phyloP scores from a whole-genome alignment of 1,284 basidiomycete species.

The Agaricales sp. region DNA sequence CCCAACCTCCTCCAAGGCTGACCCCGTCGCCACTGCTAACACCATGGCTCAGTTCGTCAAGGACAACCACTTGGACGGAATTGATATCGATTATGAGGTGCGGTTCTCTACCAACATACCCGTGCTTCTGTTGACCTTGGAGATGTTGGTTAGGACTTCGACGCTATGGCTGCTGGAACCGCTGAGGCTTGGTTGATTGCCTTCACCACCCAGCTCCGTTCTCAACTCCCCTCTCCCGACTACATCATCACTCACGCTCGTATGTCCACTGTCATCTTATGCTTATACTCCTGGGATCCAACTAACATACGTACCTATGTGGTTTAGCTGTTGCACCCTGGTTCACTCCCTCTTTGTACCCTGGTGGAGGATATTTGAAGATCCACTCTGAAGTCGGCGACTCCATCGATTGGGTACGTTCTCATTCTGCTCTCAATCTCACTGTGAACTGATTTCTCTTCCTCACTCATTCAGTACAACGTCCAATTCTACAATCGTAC shows the following conservation, averaged over 20 bases:
- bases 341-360: conserved; percentile 37
- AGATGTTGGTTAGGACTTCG: too few relatives aligned
- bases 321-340: conserved; percentile 39
- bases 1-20: conserved; percentile 33
- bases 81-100: conserved; percentile 50
- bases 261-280: conserved; percentile 12
- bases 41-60: conserved; percentile 40
- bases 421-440: background rate
- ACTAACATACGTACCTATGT: too few relatives aligned
- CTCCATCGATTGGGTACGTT: conserved; percentile 39
- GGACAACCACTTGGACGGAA: conserved; percentile 38
- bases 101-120: conserved; percentile 3
- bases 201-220: conserved; percentile 29
- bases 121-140: too few relatives aligned
- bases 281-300: background rate
- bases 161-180: conserved; percentile 19
- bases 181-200: conserved; percentile 32
- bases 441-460: background rate
- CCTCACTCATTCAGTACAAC: conserved; percentile 27
- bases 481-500: conserved; percentile 59
- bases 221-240: conserved; percentile 18
- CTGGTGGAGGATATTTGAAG: conserved; percentile 49
- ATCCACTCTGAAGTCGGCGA: conserved; percentile 44
- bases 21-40: conserved; percentile 30
- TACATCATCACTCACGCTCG: conserved; percentile 29